These are phyloP conservation scores for Acanthamoeba triangularis DNA, from an alignment of 208 protist species.

Conservation along the genomic window DNA sequence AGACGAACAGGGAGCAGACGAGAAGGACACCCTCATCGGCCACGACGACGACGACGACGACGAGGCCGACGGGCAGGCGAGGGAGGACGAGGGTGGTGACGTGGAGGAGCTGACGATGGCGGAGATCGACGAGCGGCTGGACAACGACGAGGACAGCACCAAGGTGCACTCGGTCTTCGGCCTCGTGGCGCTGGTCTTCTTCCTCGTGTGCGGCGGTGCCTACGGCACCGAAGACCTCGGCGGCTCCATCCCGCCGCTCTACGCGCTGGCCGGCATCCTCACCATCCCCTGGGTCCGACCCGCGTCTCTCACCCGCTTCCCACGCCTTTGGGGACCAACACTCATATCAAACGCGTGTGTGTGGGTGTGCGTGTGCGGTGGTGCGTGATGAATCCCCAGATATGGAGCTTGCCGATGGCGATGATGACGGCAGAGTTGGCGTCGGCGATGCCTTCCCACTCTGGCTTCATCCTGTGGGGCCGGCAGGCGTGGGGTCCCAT, in stretches of 20 bases:
- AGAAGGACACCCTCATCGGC: not conserved
- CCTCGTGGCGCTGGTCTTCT: slow-evolving; percentile 56
- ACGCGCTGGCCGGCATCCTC: slow-evolving; percentile 18
- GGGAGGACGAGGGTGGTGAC: not conserved
- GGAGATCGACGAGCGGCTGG: not conserved
- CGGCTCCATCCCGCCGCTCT: slow-evolving; percentile 55
- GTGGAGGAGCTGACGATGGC: not conserved
- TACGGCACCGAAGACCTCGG: slow-evolving; percentile 64
- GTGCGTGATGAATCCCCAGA: not conserved
- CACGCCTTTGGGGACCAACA: not conserved
- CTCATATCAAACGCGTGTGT: not conserved
- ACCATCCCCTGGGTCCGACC: slow-evolving; percentile 19
- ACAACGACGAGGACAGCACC: not conserved
- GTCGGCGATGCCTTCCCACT: slow-evolving; percentile 41
- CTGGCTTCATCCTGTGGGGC: slow-evolving; percentile 66
- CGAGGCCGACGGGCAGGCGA: not conserved
- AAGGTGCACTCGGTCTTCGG: slow-evolving; percentile 16
- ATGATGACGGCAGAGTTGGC: slow-evolving; percentile 62
- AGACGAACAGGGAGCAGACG: not conserved
- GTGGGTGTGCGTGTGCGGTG: not conserved
- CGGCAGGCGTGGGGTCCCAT: slow-evolving; percentile 51
- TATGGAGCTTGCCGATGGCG: slow-evolving; percentile 71
- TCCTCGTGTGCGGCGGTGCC: slow-evolving; percentile 68
- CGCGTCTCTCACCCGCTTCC: not conserved
- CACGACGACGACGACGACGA: not conserved